Evolutionary conservation across 768 basidiomycete genomes (phyloP), one percentile per base, ranked within the genome.

Genomic region (Pisolithus tinctorius): DNA sequence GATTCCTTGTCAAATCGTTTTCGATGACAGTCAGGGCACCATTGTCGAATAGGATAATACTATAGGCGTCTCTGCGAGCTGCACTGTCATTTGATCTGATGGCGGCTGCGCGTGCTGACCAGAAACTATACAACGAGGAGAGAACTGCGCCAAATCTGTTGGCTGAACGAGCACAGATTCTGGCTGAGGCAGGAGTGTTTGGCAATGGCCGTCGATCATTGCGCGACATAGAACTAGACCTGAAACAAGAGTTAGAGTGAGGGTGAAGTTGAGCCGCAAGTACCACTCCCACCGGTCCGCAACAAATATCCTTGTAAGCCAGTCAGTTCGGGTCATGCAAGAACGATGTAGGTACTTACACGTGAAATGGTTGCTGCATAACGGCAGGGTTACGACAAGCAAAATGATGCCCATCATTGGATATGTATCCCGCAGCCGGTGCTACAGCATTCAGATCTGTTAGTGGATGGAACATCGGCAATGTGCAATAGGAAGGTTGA

Each of bases 71-170:
- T 37, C 45, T 36, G 30, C 53, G 53, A 7, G 56, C 49, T 10
- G 58, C 56, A 44, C 58, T 25, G 26, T 43, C 40, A 44, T 59
- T 7, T 46, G 62, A 80, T 77, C 31, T 13, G 54, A 70, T 45
- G 4, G 73, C 71, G 11, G 69, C 61, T 10, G 71, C 64, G 2
- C 79, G 69, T 1, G 80, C 71, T 7, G 60, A 54, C 80, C 79
- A 81, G 60, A 82, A 82, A 8, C 64, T 64, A 50, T 77, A 63
- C 3, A 81, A 58, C 0, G 79, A 72, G 1, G 78, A 76, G 29
- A 72, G 74, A 0, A 80, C 78, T 2, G 79, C 78, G 6, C 80
- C 80, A n/a, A 79, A 64, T 13, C 80, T 63, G 54, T 81, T 74
- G 53, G 76, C 63, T 27, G 63, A 64, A 1, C 49, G 52, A 6